Percentiles rank a stretch among this genome's conserved stretches.
Conservation (phyloP, 805 yeast species). For the Candida michaelii region DNA sequence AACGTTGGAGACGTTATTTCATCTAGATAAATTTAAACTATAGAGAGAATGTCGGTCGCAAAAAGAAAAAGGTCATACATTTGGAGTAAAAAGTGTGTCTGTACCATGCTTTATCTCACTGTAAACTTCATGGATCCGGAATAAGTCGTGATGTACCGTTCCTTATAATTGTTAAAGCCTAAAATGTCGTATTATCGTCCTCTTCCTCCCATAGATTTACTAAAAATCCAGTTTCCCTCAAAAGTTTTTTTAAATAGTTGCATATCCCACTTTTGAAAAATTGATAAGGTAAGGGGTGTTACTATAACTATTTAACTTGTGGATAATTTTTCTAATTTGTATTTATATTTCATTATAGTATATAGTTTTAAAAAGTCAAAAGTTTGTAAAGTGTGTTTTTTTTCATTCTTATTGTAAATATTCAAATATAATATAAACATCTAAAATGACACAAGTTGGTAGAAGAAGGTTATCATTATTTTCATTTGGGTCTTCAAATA, state of each 20-base stretch:
- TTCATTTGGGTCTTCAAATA: conserved; percentile 18
- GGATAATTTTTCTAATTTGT: not conserved
- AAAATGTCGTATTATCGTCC: conserved; percentile 1
- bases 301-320: not conserved
- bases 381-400: not conserved
- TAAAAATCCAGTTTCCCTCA: not conserved
- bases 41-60: too few species aligned
- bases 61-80: not conserved
- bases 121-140: conserved; percentile 1
- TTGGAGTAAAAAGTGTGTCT: not conserved
- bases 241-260: conserved; percentile 3
- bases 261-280: conserved; percentile 2
- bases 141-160: not conserved
- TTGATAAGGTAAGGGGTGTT: conserved; percentile 1
- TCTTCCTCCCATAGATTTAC: conserved; percentile 3
- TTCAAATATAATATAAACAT: not conserved
- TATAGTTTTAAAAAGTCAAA: not conserved
- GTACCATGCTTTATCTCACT: not conserved
- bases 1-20: not conserved
- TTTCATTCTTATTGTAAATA: not conserved
- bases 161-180: not conserved
- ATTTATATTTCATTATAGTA: not conserved
- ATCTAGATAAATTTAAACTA: not conserved
- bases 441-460: conserved; percentile 8
- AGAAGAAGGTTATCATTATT: conserved; percentile 22